These are phyloP conservation scores for Taphrina deformans DNA, from an alignment of 1,139 yeast genomes.

Conservation along the genomic window DNA sequence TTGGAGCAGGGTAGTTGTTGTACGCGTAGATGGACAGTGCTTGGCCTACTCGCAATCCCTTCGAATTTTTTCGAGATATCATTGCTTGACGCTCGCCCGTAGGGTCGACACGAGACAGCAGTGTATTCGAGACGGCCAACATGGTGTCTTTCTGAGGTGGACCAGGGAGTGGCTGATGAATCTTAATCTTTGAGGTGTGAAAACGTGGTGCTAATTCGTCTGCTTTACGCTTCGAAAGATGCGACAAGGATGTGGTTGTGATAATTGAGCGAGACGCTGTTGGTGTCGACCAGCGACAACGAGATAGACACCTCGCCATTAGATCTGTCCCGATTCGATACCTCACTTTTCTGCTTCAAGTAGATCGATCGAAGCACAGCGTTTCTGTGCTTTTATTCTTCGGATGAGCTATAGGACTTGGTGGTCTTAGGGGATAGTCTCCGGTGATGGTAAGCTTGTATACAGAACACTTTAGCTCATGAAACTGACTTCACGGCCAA, in stretches of 20 bases:
- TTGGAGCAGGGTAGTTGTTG: constrained; percentile 31
- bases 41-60: constrained; percentile 34
- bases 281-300: neutral
- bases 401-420: too few relatives aligned
- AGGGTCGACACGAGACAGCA: constrained; percentile 22
- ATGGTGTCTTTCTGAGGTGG: constrained; percentile 23
- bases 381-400: too few relatives aligned
- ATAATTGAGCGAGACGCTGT: neutral
- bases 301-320: constrained; percentile 12
- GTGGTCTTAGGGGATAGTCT: too few relatives aligned
- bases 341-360: too few relatives aligned
- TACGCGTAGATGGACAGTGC: constrained; percentile 35
- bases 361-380: too few relatives aligned
- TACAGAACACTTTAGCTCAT: too few relatives aligned
- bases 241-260: constrained; percentile 3
- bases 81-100: constrained; percentile 21
- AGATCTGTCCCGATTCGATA: too few relatives aligned
- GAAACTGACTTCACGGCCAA: neutral
- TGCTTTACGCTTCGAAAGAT: neutral
- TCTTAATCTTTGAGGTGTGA: constrained; percentile 10
- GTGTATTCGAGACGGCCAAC: neutral
- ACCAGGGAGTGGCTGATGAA: constrained; percentile 24
- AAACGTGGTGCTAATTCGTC: neutral
- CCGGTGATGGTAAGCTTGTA: too few relatives aligned
- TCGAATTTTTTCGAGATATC: constrained; percentile 21